Percentiles rank a stretch among this genome's conserved stretches.
Evolutionary conservation across 169 alveolate species (phyloP).

Genomic region (Cryptosporidium bovis): DNA sequence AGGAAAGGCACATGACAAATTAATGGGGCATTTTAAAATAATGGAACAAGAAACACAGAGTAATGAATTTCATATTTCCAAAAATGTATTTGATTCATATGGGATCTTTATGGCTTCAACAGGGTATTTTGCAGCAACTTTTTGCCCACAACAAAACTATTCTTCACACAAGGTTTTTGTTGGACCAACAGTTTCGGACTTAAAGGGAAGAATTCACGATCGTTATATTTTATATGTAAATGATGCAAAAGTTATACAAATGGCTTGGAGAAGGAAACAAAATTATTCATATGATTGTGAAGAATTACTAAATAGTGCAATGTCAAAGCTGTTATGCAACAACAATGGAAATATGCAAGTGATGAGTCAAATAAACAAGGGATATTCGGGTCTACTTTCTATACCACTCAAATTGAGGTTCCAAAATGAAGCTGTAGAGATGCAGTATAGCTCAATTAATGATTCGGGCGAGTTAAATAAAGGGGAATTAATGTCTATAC

Average conservation of each 20-base stretch:
- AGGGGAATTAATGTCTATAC: background rate
- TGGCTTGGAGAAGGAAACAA: constrained; percentile 74
- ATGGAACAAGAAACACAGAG: constrained; percentile 68
- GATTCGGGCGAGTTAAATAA: background rate
- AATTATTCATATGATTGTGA: constrained; percentile 58
- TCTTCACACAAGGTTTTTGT: constrained; percentile 71
- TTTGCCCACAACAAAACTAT: constrained; percentile 71
- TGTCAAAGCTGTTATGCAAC: constrained; percentile 47
- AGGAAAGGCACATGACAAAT: constrained; percentile 72
- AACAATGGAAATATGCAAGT: constrained; percentile 31
- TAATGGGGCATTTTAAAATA: constrained; percentile 73
- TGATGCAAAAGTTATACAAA: constrained; percentile 74
- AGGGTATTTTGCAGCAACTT: constrained; percentile 73
- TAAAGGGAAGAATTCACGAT: constrained; percentile 71
- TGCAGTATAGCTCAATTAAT: constrained; percentile 9
- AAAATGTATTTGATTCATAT: constrained; percentile 71
- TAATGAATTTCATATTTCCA: constrained; percentile 58
- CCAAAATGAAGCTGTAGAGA: constrained; percentile 28
- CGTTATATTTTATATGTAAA: constrained; percentile 54
- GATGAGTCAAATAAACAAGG: constrained; percentile 40
- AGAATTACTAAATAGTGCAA: constrained; percentile 46
- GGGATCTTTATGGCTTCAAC: constrained; percentile 71
- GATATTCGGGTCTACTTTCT: constrained; percentile 38
- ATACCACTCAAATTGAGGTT: constrained; percentile 42
- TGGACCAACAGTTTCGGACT: constrained; percentile 70